A percentile compares a stretch with the other conserved stretches of the same genome.
Evolutionary conservation across 2,329 filamentous ascomycete species (phyloP).

Genomic region (Pyrenophora graminea): DNA sequence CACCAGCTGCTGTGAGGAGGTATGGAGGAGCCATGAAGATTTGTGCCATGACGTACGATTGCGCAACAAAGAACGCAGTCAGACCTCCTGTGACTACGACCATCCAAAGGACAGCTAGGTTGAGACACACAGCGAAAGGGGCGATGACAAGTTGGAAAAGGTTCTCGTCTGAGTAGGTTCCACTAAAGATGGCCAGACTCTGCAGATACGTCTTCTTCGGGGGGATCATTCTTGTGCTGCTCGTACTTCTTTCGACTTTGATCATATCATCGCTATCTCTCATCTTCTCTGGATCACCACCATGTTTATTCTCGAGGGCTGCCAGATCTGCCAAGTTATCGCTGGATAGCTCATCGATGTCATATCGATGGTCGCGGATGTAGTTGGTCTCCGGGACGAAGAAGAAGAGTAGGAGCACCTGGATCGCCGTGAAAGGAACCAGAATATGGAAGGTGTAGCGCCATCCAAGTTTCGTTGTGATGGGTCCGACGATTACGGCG

Average conservation of each 20-base stretch:
- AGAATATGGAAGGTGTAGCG: slow-evolving; percentile 54
- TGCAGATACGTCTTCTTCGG: slow-evolving; percentile 46
- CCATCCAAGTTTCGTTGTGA: slow-evolving; percentile 44
- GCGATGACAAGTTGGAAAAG: slow-evolving; percentile 48
- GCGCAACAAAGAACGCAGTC: slow-evolving; percentile 51
- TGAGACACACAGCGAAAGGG: slow-evolving; percentile 57
- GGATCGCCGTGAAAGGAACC: slow-evolving; percentile 52
- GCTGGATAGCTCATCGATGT: slow-evolving; percentile 37
- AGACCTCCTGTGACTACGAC: slow-evolving; percentile 53
- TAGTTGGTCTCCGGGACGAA: slow-evolving; percentile 59
- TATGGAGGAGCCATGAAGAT: slow-evolving; percentile 58
- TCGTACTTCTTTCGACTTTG: slow-evolving; percentile 23
- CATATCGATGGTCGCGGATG: slow-evolving; percentile 45
- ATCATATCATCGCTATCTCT: slow-evolving; percentile 18
- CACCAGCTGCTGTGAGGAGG: slow-evolving; percentile 46
- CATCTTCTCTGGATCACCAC: slow-evolving; percentile 9
- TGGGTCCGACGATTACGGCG: slow-evolving; percentile 44
- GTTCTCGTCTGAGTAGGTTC: slow-evolving; percentile 45
- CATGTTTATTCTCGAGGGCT: slow-evolving; percentile 29
- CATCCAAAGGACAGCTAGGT: slow-evolving; percentile 57
- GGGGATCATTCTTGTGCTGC: slow-evolving; percentile 19
- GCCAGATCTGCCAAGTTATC: slow-evolving; percentile 36
- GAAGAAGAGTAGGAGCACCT: slow-evolving; percentile 52
- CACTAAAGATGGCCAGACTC: slow-evolving; percentile 47
- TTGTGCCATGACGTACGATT: slow-evolving; percentile 50